Evolutionary conservation across 192 early-diverging fungal species (phyloP), one percentile per base, ranked within the genome.

Genomic region (Coemansia sp.): DNA sequence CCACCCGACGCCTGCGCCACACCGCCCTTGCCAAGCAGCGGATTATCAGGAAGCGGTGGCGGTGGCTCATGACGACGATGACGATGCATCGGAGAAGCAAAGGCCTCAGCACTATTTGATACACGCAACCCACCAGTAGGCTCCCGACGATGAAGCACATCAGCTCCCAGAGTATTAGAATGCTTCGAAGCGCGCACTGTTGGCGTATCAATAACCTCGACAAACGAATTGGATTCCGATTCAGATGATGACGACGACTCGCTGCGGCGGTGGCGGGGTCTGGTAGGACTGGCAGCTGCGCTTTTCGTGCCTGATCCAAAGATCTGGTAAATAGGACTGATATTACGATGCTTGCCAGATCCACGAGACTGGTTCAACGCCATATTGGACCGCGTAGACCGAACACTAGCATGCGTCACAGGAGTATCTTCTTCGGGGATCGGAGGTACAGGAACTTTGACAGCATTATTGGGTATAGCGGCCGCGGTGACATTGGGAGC

Each of bases 71-170:
- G 29, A 16, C 29, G 44, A 6, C 18, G 44, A n/a, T 47, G 50
- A 52, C 50, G 24, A 13, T 29, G 52, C 27, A 45, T 7, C 1
- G 52, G 52, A 18, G 43, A 7, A 9, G 58, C 41, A 61, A 68
- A 68, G 3, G 56, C 75, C n/a, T 77, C 75, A 11, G 70, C 73
- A 29, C 69, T 71, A 30, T 62, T 59, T 59, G 78, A 69, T 34
- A 62, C 60, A 0, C 73, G 62, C 47, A 75, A 12, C 1, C 53
- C 65, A 50, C 15, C 20, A 3, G 41, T 43, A 2, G 27, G 15
- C 22, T 62, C 37, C 12, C 41, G 13, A n/a, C 44, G 39, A 44
- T 39, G 61, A 2, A 30, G 41, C 20, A 62, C 39, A 34, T 5
- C 7, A 3, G 61, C 41, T 18, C 39, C 59, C 10, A 20, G 35